Conservation (phyloP, 208 protist genomes). For the Crithidia acanthocephali region DNA sequence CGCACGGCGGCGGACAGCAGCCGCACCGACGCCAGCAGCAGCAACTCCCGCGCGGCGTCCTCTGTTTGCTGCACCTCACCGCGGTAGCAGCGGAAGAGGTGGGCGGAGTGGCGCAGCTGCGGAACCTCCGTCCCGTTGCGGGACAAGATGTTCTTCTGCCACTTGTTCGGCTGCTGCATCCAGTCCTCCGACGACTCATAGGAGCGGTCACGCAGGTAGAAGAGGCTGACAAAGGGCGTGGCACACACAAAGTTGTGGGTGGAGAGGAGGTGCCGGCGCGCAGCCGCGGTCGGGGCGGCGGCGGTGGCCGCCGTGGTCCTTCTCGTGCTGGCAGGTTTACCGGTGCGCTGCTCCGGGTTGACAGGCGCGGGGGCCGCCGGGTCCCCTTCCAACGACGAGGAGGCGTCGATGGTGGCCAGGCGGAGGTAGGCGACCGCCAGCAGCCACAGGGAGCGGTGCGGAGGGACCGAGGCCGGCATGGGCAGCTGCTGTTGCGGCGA, state of each 20-base stretch:
- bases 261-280: conserved; percentile 2
- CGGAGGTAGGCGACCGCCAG: conserved; percentile 51
- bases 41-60: conserved; percentile 27
- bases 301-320: neutral
- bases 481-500: neutral
- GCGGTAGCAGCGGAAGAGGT: conserved; percentile 17
- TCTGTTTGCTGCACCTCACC: conserved; percentile 31
- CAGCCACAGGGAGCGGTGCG: conserved; percentile 50
- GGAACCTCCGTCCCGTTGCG: conserved; percentile 3
- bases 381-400: neutral
- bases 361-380: neutral
- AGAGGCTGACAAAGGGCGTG: conserved; percentile 25
- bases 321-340: neutral
- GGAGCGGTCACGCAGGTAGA: conserved; percentile 34
- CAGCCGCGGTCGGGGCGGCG: neutral
- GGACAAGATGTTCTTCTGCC: conserved; percentile 8
- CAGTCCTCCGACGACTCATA: conserved; percentile 44
- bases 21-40: conserved; percentile 41
- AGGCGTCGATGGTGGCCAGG: conserved; percentile 34
- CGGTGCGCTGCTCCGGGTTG: neutral
- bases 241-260: conserved; percentile 30
- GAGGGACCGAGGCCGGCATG: neutral
- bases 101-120: conserved; percentile 15
- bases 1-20: conserved; percentile 9
- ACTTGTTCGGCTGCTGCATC: conserved; percentile 25